Conservation (phyloP, 345 rosid species). For the Punica granatum region DNA sequence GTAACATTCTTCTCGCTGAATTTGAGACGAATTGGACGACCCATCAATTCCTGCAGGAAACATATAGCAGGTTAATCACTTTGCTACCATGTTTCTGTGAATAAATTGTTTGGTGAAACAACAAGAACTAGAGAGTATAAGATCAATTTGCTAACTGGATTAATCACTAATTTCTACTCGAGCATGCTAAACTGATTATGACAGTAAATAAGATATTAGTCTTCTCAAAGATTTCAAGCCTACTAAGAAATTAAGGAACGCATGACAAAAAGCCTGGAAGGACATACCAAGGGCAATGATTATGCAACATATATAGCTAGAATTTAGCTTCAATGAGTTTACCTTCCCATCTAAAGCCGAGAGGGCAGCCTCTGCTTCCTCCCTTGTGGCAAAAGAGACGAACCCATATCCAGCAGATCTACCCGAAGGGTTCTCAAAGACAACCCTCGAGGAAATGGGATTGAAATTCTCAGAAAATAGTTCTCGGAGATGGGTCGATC, state of each 20-base stretch:
- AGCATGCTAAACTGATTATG: neutral
- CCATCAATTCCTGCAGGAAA: conserved; percentile 64
- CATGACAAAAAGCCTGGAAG: neutral
- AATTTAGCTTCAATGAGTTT: conserved; percentile 14
- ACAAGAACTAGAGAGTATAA: neutral
- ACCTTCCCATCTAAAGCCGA: conserved; percentile 75
- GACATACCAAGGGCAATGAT: neutral
- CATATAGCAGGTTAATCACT: neutral
- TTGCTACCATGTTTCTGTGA: neutral
- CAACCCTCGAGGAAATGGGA: conserved; percentile 58
- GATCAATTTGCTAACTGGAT: neutral
- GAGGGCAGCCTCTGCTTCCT: conserved; percentile 78
- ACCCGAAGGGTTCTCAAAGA: conserved; percentile 53
- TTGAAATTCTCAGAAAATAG: conserved; percentile 51
- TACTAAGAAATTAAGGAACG: neutral
- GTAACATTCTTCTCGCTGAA: conserved; percentile 37
- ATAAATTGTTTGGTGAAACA: neutral
- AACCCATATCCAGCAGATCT: conserved; percentile 82
- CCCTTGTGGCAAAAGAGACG: conserved; percentile 76
- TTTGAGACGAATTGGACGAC: conserved; percentile 64
- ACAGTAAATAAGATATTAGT: neutral
- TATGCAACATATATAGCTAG: neutral
- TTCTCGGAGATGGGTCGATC: conserved; percentile 68
- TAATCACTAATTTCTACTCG: neutral
- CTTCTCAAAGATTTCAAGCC: neutral